phyloP scores from a whole-genome alignment of 129 eudicot genomes.

The Solidago caesia region DNA sequence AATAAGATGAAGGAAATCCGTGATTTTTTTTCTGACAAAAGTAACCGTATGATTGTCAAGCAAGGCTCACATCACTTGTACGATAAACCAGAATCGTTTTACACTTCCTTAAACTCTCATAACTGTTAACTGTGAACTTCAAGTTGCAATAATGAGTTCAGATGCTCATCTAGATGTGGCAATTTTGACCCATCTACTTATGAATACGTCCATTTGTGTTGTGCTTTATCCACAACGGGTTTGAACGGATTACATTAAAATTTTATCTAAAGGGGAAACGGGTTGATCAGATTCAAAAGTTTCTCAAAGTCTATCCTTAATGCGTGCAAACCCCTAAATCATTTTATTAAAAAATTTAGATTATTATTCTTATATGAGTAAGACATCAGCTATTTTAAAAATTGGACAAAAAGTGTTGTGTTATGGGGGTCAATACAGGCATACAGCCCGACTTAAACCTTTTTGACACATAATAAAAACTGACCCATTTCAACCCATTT shows the following conservation, averaged over 20 bases:
- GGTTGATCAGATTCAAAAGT: not conserved
- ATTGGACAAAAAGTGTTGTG: not conserved
- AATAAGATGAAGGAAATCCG: conserved; percentile 15
- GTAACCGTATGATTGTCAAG: not conserved
- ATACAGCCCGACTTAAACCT: not conserved
- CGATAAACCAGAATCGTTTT: not conserved
- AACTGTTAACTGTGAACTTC: not conserved
- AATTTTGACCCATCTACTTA: not conserved
- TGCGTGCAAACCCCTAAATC: not conserved
- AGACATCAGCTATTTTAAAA: not conserved
- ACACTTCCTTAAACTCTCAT: too few relatives aligned
- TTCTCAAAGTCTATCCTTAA: not conserved
- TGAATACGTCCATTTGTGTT: not conserved
- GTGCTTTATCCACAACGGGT: not conserved
- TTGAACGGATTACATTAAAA: not conserved
- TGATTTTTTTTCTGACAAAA: conserved; percentile 3
- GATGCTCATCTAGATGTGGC: not conserved
- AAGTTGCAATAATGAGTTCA: not conserved
- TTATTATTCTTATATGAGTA: not conserved
- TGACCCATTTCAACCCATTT: too few relatives aligned
- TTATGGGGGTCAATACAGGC: not conserved
- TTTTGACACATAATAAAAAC: not conserved
- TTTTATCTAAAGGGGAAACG: not conserved
- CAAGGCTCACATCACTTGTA: not conserved
- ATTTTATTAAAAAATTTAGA: too few relatives aligned